Evolutionary conservation across 495 filamentous ascomycete genomes (phyloP).

Genomic region (Oidiodendron maius): DNA sequence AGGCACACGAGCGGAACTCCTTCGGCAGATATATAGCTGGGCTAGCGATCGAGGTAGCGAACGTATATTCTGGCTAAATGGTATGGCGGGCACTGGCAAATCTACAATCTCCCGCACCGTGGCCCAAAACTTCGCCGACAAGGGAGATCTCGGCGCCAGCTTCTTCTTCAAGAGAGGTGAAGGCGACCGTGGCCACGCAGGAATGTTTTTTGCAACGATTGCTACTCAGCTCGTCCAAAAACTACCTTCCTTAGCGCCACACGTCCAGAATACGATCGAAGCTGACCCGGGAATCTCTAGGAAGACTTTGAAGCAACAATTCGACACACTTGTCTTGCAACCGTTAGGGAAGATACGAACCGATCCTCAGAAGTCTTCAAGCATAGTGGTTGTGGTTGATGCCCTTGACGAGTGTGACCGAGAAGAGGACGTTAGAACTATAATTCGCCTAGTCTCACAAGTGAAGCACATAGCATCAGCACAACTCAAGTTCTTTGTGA

Average conservation of each 20-base stretch:
- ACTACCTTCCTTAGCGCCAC: slow-evolving; percentile 1
- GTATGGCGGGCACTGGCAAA: too few species aligned
- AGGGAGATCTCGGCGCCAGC: slow-evolving; percentile 8
- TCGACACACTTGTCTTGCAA: slow-evolving; percentile 10
- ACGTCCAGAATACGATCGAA: slow-evolving; percentile 9
- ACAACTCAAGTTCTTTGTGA: slow-evolving; percentile 4
- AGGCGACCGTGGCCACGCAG: slow-evolving; percentile 15
- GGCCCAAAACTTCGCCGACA: not conserved
- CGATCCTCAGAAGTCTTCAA: slow-evolving; percentile 2
- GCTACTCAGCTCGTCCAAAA: slow-evolving; percentile 6
- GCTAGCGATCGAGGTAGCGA: not conserved
- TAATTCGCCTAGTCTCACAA: slow-evolving; percentile 31
- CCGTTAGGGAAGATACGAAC: not conserved
- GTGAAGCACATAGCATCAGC: slow-evolving; percentile 16
- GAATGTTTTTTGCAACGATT: slow-evolving; percentile 8
- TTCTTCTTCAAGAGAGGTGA: slow-evolving; percentile 12
- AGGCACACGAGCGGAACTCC: slow-evolving; percentile 25
- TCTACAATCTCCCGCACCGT: slow-evolving; percentile 22
- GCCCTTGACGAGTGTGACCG: slow-evolving; percentile 20
- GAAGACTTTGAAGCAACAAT: slow-evolving; percentile 10
- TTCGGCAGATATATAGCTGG: slow-evolving; percentile 19
- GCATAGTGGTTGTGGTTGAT: slow-evolving; percentile 8
- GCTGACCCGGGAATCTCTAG: slow-evolving; percentile 8
- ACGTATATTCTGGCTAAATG: slow-evolving; percentile 29
- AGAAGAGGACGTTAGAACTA: slow-evolving; percentile 11